Base-by-base conservation (phyloP, 169 alveolate genomes). In the Theileria sp. region DNA sequence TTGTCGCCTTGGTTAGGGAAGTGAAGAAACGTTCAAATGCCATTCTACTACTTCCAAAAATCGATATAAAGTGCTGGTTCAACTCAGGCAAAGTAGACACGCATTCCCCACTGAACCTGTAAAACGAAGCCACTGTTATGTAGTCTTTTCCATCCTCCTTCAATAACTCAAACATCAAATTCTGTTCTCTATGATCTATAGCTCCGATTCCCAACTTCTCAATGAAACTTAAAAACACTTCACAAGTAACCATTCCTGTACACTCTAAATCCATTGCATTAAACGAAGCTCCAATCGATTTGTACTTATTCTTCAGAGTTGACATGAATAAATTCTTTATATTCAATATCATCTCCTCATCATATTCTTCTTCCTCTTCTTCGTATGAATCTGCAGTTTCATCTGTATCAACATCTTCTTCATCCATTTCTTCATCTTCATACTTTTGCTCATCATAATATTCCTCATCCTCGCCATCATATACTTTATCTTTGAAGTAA, bases 21-120 rank as follows among this genome's bases (percentile, higher is more conserved):
- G 83, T 84, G 56, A 74, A 82, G 13, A 72, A 75, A 26, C 76
- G 75, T 32, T 75, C 86, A 44, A 82, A 82, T 21, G 88, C 88
- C 36, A 76, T 34, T 25, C 72, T 75, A 19, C 83, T 50, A 26
- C 86, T 76, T 13, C 88, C 88, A 51, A 67, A 67, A 13, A 75
- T 73, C 6, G 68, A 56, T 58, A 54, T 5, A 13, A 82, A 68
- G 19, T 79, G 81, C 56, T 13, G 54, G 50, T 66, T 61, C 56
- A 82, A 26, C 34, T 75, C 88, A 28, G 32, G 23, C 25, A 79
- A 65, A 0, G 70, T 76, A 6, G 23, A 61, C 5, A 82, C 75
- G 15, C 34, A 50, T 32, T 82, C 88, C 9, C 86, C 86, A 51
- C 86, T 76, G 77, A 50, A 61, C 54, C 60, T 69, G 36, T 76